A percentile compares a stretch with the other conserved stretches of the same genome.
Conservation (phyloP, 2,329 filamentous ascomycete species). For the Neodidymelliopsis sp. region DNA sequence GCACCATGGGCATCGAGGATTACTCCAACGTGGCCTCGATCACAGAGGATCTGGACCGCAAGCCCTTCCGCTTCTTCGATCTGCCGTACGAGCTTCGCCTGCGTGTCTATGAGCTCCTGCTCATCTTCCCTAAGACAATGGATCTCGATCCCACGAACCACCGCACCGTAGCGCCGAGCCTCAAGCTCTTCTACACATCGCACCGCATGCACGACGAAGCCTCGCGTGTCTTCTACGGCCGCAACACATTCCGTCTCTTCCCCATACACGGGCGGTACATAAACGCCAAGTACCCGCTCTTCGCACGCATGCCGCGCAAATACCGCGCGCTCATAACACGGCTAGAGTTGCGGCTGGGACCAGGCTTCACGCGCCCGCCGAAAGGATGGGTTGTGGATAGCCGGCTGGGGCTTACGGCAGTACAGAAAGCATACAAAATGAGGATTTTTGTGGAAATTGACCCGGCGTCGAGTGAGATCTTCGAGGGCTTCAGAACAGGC, state of each 20-base stretch:
- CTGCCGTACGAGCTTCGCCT: conserved; percentile 62
- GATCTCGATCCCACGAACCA: conserved; percentile 74
- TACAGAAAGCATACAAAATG: conserved; percentile 64
- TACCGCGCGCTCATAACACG: conserved; percentile 68
- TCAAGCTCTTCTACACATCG: conserved; percentile 73
- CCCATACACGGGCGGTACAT: conserved; percentile 66
- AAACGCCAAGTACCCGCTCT: conserved; percentile 75
- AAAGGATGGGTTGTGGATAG: conserved; percentile 73
- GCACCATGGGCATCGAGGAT: conserved; percentile 30
- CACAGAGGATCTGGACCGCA: conserved; percentile 14
- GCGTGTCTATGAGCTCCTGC: conserved; percentile 57
- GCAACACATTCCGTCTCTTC: conserved; percentile 62
- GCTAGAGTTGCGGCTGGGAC: conserved; percentile 74
- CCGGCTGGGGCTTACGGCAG: conserved; percentile 69
- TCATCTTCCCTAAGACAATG: conserved; percentile 62
- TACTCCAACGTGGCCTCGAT: conserved; percentile 15
- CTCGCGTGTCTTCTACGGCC: conserved; percentile 59
- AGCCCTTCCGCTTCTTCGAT: conserved; percentile 60
- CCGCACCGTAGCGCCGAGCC: conserved; percentile 63
- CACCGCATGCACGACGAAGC: conserved; percentile 60
- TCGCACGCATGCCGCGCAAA: conserved; percentile 68
- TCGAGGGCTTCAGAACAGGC: conserved; percentile 70
- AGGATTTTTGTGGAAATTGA: conserved; percentile 77
- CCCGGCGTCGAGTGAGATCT: conserved; percentile 68
- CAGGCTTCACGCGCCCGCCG: conserved; percentile 75